phyloP scores from a whole-genome alignment of 345 rosid genomes.

The Acer negundo region DNA sequence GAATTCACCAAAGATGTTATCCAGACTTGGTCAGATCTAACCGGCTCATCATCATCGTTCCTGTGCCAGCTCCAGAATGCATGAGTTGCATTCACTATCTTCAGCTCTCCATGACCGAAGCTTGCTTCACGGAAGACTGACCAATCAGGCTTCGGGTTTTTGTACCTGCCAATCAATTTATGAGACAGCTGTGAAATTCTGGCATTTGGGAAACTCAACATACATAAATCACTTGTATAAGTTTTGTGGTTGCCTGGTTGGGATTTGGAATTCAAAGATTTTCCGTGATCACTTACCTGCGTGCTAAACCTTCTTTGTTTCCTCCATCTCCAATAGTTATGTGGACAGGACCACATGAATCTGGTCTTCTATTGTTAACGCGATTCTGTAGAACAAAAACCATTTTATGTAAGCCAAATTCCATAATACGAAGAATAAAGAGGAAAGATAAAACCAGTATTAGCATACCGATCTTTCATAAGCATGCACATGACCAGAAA shows the following conservation, averaged over 20 bases:
- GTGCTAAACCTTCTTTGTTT: slow-evolving; percentile 89
- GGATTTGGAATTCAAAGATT: background rate
- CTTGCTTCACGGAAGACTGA: slow-evolving; percentile 96
- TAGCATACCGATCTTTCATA: slow-evolving; percentile 81
- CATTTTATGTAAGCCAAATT: slow-evolving; percentile 18
- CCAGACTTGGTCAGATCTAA: slow-evolving; percentile 82
- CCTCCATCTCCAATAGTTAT: slow-evolving; percentile 96
- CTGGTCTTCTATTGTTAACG: slow-evolving; percentile 59
- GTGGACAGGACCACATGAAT: slow-evolving; percentile 80
- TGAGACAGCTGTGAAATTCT: background rate
- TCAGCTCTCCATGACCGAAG: slow-evolving; percentile 94
- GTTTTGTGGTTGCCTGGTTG: background rate
- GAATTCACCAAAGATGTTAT: slow-evolving; percentile 67
- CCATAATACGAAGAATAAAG: slow-evolving; percentile 14
- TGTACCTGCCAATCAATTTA: slow-evolving; percentile 43
- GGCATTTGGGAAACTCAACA: background rate
- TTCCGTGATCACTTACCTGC: slow-evolving; percentile 44
- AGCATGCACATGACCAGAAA: slow-evolving; percentile 96
- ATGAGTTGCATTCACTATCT: slow-evolving; percentile 72
- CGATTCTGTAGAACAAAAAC: slow-evolving; percentile 56
- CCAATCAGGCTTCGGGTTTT: slow-evolving; percentile 79
- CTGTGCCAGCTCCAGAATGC: slow-evolving; percentile 97
- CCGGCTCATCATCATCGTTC: slow-evolving; percentile 94
- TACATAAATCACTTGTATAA: background rate
- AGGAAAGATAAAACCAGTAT: background rate